A percentile compares a stretch with the other conserved stretches of the same genome.
Evolutionary conservation across 495 filamentous ascomycete genomes (phyloP).

Genomic region (Symbiotaphrina buchneri): DNA sequence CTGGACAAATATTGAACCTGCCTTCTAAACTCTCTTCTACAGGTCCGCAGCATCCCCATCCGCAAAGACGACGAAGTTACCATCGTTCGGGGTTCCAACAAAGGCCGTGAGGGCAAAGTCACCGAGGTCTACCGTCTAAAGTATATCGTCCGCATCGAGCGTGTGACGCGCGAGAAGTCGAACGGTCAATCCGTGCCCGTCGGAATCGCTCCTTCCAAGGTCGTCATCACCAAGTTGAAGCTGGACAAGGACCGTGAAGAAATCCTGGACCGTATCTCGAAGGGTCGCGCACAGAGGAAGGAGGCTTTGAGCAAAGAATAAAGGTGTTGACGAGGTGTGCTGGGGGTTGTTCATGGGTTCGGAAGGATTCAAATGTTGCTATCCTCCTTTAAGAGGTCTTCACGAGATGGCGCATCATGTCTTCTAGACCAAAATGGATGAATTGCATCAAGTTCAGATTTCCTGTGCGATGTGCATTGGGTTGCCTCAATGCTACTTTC

Average conservation of each 20-base stretch:
- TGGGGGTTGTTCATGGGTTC: slow-evolving; percentile 4
- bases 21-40: slow-evolving; percentile 2
- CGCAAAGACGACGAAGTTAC: slow-evolving; percentile 93
- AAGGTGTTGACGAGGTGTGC: slow-evolving; percentile 12
- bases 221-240: slow-evolving; percentile 94
- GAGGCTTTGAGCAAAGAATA: slow-evolving; percentile 21
- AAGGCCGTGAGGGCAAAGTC: slow-evolving; percentile 92
- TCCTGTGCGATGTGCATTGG: background rate
- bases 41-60: slow-evolving; percentile 93
- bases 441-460: background rate
- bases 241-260: slow-evolving; percentile 93
- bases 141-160: slow-evolving; percentile 83
- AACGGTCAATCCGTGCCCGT: slow-evolving; percentile 79
- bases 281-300: slow-evolving; percentile 45
- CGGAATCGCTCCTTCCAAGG: slow-evolving; percentile 77
- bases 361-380: slow-evolving; percentile 3
- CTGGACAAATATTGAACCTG: slow-evolving; percentile 1
- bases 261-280: slow-evolving; percentile 67
- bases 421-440: background rate
- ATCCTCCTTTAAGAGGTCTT: slow-evolving; percentile 6
- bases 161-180: slow-evolving; percentile 79
- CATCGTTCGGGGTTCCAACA: slow-evolving; percentile 71
- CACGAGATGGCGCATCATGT: slow-evolving; percentile 6
- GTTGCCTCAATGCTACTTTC: background rate
- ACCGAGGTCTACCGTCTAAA: slow-evolving; percentile 94